Conservation (phyloP, 257 asterid species). For the Solanum etuberosum region DNA sequence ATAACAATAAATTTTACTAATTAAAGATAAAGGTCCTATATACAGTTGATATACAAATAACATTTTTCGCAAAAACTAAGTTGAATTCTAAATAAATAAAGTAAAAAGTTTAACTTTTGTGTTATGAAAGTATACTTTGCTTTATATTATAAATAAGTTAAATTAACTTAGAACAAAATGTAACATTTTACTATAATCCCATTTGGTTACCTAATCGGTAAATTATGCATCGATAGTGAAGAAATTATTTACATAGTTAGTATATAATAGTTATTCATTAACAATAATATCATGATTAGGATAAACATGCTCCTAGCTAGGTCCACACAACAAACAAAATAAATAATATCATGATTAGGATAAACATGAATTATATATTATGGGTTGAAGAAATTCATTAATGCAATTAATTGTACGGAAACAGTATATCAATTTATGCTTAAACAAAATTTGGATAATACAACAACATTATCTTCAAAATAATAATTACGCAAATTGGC, state of each 20-base stretch:
- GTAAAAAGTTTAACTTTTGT: accelerated
- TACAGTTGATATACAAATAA: background rate
- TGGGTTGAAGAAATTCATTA: background rate
- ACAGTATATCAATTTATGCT: background rate
- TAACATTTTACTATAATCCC: background rate
- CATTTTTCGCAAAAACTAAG: background rate
- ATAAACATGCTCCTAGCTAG: background rate
- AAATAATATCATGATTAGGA: background rate
- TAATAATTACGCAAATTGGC: background rate
- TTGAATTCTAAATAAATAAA: background rate
- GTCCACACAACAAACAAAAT: background rate
- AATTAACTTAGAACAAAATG: background rate
- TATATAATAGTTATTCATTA: background rate
- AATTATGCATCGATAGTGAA: background rate
- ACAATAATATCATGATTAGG: background rate
- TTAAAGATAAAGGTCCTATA: background rate
- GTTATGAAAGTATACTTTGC: too few species aligned
- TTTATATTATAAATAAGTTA: background rate
- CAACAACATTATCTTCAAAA: background rate
- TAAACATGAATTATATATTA: background rate
- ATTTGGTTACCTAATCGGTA: background rate
- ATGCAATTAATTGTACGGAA: background rate
- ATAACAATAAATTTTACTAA: too few species aligned
- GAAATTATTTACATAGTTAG: background rate
- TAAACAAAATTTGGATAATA: background rate